Percentiles rank a stretch among this genome's conserved stretches.
Evolutionary conservation across 2,329 filamentous ascomycete genomes (phyloP).

Genomic region (Trichoderma sp.): DNA sequence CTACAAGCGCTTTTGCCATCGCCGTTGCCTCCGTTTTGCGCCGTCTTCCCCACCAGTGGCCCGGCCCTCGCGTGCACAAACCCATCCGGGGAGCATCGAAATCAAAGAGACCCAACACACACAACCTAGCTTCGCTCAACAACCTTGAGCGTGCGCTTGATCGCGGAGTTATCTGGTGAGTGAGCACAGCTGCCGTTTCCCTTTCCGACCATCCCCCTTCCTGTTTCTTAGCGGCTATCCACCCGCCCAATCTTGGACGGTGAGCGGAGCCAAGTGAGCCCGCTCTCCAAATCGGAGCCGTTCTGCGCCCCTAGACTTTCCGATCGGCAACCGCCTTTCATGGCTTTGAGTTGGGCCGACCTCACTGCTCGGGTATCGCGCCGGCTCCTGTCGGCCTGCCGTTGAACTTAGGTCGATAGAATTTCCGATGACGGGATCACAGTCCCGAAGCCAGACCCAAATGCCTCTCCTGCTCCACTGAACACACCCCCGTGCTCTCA

Average conservation of each 20-base stretch:
- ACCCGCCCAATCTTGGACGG: slow-evolving; percentile 23
- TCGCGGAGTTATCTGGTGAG: slow-evolving; percentile 11
- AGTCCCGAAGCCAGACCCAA: neutral
- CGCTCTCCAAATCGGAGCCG: slow-evolving; percentile 1
- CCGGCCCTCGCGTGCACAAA: neutral
- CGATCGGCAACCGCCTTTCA: slow-evolving; percentile 1
- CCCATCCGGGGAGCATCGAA: neutral
- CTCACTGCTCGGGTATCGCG: neutral
- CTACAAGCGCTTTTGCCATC: neutral
- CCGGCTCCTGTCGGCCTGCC: slow-evolving; percentile 16
- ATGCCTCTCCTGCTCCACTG: slow-evolving; percentile 1
- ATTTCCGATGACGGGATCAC: slow-evolving; percentile 13
- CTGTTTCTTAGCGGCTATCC: neutral
- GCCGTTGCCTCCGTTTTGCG: neutral
- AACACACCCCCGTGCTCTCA: neutral
- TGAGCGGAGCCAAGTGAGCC: slow-evolving; percentile 22
- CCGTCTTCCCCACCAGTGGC: neutral
- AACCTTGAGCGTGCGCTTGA: neutral
- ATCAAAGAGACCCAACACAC: neutral
- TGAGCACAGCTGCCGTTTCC: neutral
- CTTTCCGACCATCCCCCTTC: neutral
- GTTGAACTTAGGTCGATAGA: neutral
- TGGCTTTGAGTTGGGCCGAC: neutral
- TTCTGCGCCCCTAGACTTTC: slow-evolving; percentile 16
- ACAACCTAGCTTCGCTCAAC: neutral